These are phyloP conservation scores for Blastocystis sp. DNA, from an alignment of 352 stramenopile species.

Conservation along the genomic window DNA sequence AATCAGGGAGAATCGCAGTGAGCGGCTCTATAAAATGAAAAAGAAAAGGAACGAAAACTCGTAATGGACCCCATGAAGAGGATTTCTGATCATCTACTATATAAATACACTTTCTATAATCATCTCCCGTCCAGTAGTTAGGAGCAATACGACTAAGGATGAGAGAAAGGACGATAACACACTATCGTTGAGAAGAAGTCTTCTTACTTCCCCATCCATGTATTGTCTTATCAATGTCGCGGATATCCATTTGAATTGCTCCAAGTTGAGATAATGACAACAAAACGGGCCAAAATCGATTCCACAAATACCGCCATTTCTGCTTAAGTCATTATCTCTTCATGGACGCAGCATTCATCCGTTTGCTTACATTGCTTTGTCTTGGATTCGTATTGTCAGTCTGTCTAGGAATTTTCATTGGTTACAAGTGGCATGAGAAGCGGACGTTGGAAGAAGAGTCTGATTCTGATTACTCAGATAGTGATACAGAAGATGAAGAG, in stretches of 20 bases:
- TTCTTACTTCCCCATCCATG: neutral
- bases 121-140: neutral
- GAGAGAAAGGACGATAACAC: neutral
- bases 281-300: neutral
- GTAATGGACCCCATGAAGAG: neutral
- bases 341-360: neutral
- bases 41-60: neutral
- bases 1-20: neutral
- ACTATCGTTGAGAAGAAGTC: neutral
- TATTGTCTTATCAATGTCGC: neutral
- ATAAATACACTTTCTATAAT: neutral
- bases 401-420: neutral
- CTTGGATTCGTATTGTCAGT: neutral
- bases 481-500: neutral
- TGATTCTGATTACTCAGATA: neutral
- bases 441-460: neutral
- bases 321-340: neutral
- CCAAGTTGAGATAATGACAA: neutral
- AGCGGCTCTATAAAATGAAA: neutral
- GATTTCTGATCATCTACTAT: neutral
- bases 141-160: neutral
- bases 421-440: constrained; percentile 46
- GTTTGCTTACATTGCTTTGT: neutral
- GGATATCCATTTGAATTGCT: neutral
- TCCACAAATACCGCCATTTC: neutral